Percentiles rank a stretch among this genome's conserved stretches.
These are phyloP conservation scores for Acer yangbiense DNA, from an alignment of 345 rosid species.

Conservation along the genomic window DNA sequence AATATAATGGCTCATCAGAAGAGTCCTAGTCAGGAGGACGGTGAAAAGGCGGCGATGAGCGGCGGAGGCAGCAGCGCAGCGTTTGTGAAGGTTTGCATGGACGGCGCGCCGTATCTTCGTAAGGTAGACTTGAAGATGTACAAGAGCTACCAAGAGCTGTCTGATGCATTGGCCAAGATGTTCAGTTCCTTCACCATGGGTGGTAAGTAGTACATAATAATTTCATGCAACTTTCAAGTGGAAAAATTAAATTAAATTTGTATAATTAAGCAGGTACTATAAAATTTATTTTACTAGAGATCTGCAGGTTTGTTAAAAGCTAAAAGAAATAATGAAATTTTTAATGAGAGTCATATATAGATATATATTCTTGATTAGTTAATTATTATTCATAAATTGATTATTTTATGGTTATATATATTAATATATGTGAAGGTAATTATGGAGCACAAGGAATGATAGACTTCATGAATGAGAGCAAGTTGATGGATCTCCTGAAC, in stretches of 20 bases:
- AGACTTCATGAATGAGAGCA: conserved; percentile 97
- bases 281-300: neutral
- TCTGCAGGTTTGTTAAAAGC: neutral
- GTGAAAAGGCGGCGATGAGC: conserved; percentile 29
- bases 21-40: conserved; percentile 37
- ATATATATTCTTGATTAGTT: no score
- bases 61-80: conserved; percentile 47
- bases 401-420: no score
- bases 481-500: conserved; percentile 87
- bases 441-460: conserved; percentile 81
- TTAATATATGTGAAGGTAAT: conserved; percentile 35
- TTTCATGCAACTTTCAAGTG: neutral
- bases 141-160: conserved; percentile 79
- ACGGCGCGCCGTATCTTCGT: conserved; percentile 94
- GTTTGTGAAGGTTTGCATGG: conserved; percentile 95
- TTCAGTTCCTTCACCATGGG: conserved; percentile 98
- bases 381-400: neutral
- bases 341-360: no score
- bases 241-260: no score
- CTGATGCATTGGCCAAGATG: conserved; percentile 90
- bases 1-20: conserved; percentile 81
- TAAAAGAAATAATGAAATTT: no score
- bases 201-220: conserved; percentile 25
- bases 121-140: conserved; percentile 95
- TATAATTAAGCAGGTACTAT: no score